Base-by-base conservation (phyloP, 169 alveolate genomes). In the Eimeria sp. region DNA sequence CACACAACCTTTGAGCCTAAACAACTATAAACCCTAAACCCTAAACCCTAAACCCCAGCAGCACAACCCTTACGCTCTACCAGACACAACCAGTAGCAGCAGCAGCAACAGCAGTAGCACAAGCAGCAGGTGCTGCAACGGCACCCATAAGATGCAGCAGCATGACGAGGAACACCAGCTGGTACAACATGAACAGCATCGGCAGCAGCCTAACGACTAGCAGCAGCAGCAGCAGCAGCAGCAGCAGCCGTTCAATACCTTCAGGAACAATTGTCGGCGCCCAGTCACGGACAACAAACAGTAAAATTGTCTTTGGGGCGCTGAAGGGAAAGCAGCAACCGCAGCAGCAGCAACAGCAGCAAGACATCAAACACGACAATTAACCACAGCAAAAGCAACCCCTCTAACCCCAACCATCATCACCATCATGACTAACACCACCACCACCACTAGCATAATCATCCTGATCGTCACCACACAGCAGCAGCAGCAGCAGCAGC, bases 201-300 rank as follows among this genome's bases (percentile, higher is more conserved):
- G 30, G 43, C 45, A 18, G n/a, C 92, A 40, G 20, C 80, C 40
- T 34, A 70, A n/a, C 47, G 22, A 65, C 72, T 51, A 89, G 72
- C 45, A 65, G 65, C 51, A 54, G 51, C 22, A 22, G 54, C 54
- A 45, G 14, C 57, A 54, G 43, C 45, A 45, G n/a, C 92, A 40
- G 43, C 80, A 45, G 25, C 94, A 67, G 43, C 67, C 14, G 70
- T 63, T 43, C n/a, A 91, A 9, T 25, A 92, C 96, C 96, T 27
- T 73, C 70, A 45, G 96, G 92, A n/a, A 86, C 70, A 34, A 92
- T 61, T 0, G 58, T 40, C 16, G 89, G 89, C 34, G 92, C 93
- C 96, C 96, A 94, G 80, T 94, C 96, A 34, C 92, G 96, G 3
- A 94, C 96, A 6, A 67, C 94, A 47, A 80, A 94, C 61, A 94